These are phyloP conservation scores for Mortierella hygrophila DNA, from an alignment of 192 early-diverging fungal genomes.

Conservation along the genomic window DNA sequence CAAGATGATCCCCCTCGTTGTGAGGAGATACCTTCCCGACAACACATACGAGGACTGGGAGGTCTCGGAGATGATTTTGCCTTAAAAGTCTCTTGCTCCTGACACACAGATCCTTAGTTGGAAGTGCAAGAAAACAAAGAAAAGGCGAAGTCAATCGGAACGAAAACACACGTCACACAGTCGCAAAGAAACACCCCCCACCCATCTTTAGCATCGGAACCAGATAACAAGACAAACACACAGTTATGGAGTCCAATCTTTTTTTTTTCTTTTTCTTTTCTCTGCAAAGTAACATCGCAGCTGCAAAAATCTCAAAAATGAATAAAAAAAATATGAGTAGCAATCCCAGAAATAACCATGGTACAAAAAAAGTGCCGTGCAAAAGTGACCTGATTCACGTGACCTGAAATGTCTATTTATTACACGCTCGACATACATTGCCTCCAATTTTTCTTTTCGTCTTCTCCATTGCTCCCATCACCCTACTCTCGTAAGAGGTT, in stretches of 20 bases:
- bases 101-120: not conserved
- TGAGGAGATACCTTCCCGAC: constrained; percentile 94
- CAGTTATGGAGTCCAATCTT: not conserved
- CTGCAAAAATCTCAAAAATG: not conserved
- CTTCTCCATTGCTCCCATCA: not conserved
- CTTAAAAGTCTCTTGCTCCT: constrained; percentile 6
- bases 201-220: not conserved
- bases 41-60: constrained; percentile 95
- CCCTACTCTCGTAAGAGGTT: not conserved
- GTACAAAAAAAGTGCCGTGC: not conserved
- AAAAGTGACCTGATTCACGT: not conserved
- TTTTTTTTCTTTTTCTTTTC: not conserved
- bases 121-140: not conserved
- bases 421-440: not conserved
- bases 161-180: not conserved
- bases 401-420: not conserved
- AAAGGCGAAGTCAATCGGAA: not conserved
- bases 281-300: not conserved
- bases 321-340: constrained; percentile 3
- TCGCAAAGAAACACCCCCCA: not conserved
- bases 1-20: constrained; percentile 92
- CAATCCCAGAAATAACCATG: not conserved
- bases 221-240: not conserved
- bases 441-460: constrained; percentile 4
- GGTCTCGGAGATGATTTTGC: constrained; percentile 87